Evolutionary conservation across 1,284 basidiomycete species (phyloP).

Genomic region (Melampsora medusae): DNA sequence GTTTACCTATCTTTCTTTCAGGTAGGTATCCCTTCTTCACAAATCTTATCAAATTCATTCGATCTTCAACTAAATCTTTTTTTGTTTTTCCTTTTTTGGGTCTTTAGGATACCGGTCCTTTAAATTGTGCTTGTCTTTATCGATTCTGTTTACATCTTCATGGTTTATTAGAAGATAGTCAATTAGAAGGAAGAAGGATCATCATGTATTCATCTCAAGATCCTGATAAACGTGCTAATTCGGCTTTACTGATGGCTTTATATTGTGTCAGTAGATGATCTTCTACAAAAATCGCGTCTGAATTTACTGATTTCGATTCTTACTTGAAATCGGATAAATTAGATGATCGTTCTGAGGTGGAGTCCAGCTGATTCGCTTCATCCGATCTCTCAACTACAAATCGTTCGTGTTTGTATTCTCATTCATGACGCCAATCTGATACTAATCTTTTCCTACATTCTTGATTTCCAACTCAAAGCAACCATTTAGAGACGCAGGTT

Average conservation of each 20-base stretch:
- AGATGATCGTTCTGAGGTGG: conserved; percentile 90
- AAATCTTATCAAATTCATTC: no score
- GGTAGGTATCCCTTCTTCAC: conserved; percentile 52
- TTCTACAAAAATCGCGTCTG: background rate
- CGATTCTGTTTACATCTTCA: conserved; percentile 87
- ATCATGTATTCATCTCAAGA: conserved; percentile 86
- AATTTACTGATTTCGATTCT: background rate
- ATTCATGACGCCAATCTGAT: no score
- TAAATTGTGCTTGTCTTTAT: conserved; percentile 49
- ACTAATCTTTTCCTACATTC: no score
- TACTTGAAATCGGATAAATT: conserved; percentile 34
- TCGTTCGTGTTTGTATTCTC: conserved; percentile 45
- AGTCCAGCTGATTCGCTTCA: conserved; percentile 94
- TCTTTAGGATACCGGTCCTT: conserved; percentile 71
- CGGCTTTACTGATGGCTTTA: conserved; percentile 83
- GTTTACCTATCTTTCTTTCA: conserved; percentile 90
- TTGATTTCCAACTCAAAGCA: conserved; percentile 44
- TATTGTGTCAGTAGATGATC: conserved; percentile 67
- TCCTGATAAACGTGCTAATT: conserved; percentile 84
- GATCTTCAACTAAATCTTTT: background rate
- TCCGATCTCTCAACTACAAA: conserved; percentile 70
- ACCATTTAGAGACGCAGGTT: conserved; percentile 92
- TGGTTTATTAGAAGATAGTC: conserved; percentile 70
- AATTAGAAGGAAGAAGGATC: conserved; percentile 62
- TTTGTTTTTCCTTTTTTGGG: no score